Conservation (phyloP, 2,329 filamentous ascomycete species). For the Sarocladium strictum region DNA sequence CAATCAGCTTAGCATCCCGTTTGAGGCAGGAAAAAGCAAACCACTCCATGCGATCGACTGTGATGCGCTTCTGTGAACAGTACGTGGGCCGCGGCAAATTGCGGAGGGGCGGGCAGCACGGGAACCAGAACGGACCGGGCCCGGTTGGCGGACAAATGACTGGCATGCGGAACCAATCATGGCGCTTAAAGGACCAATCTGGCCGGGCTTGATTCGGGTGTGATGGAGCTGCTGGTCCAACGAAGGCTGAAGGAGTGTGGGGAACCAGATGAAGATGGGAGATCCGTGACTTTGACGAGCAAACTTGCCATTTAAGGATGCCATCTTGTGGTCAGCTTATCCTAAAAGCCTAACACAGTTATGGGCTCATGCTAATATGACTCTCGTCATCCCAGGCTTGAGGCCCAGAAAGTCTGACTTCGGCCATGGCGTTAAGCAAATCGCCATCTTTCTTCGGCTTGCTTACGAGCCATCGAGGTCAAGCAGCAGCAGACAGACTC, state of each 20-base stretch:
- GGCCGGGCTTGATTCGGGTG: neutral
- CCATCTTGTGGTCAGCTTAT: too few relatives aligned
- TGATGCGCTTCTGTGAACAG: too few relatives aligned
- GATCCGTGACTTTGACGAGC: too few relatives aligned
- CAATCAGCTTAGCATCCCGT: too few relatives aligned
- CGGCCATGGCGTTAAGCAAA: neutral
- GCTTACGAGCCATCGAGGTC: neutral
- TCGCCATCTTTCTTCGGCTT: neutral
- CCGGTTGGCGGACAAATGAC: neutral
- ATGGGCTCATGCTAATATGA: neutral
- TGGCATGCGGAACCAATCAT: conserved; percentile 3
- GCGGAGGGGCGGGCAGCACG: neutral
- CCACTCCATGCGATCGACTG: neutral
- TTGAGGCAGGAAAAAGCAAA: too few relatives aligned
- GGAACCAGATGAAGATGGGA: neutral
- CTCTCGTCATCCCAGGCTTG: neutral
- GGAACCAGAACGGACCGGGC: conserved; percentile 4
- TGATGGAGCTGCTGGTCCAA: neutral
- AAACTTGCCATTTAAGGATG: too few relatives aligned
- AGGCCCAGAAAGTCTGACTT: neutral
- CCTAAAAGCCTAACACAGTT: too few relatives aligned
- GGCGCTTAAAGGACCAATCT: neutral
- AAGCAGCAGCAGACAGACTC: neutral
- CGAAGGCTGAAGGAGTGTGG: neutral
- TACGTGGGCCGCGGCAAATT: neutral